Conservation (phyloP, 1,139 yeast genomes). For the Suhomyces guaymorum region DNA sequence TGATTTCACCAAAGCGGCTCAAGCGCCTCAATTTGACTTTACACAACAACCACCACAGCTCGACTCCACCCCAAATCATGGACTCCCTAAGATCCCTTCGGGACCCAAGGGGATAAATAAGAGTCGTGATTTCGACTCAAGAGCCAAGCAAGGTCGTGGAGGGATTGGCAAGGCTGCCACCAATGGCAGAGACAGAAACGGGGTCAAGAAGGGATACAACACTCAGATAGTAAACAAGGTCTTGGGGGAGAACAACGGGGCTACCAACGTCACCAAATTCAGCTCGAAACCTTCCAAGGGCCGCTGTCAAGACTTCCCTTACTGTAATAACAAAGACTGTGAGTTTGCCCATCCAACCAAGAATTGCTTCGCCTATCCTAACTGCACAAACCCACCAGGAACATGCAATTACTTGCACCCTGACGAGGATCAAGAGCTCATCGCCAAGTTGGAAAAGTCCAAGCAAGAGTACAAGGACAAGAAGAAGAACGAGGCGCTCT, state of each 20-base stretch:
- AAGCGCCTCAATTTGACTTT: constrained; percentile 13
- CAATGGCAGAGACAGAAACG: constrained; percentile 8
- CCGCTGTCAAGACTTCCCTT: constrained; percentile 78
- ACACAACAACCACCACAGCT: constrained; percentile 5
- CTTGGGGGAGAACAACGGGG: constrained; percentile 31
- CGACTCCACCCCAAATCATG: constrained; percentile 3
- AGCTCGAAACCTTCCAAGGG: constrained; percentile 49
- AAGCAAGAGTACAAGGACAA: constrained; percentile 51
- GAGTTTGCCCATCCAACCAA: constrained; percentile 78
- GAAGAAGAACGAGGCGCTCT: constrained; percentile 27
- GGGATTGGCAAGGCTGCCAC: constrained; percentile 14
- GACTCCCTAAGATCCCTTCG: constrained; percentile 11
- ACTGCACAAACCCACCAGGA: constrained; percentile 78
- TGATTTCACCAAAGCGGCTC: background rate
- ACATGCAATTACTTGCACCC: constrained; percentile 84
- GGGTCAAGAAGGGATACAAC: constrained; percentile 28
- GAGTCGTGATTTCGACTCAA: constrained; percentile 11
- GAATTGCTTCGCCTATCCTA: constrained; percentile 72
- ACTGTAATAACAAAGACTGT: constrained; percentile 69
- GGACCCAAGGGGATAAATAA: constrained; percentile 19
- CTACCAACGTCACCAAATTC: constrained; percentile 23
- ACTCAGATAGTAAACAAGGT: constrained; percentile 43
- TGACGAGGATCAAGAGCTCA: constrained; percentile 73
- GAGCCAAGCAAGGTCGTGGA: constrained; percentile 14
- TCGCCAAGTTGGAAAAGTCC: constrained; percentile 63